Base-by-base conservation (phyloP, 148 eudicot genomes). In the Rhododendron griersonianum region DNA sequence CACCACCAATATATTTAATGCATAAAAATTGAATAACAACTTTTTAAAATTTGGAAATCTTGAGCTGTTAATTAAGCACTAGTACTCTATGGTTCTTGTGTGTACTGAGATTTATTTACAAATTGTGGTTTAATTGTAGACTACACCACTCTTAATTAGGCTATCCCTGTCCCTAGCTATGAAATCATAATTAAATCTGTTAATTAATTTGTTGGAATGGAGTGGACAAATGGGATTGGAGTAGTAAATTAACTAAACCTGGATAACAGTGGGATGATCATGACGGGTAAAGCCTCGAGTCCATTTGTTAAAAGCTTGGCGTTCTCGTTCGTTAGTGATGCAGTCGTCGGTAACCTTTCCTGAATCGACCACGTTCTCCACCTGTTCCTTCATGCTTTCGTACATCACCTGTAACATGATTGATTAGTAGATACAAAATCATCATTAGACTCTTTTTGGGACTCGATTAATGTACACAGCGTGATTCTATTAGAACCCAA, bases 261-360 rank as follows among this genome's bases (percentile, higher is more conserved):
- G 93, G 85, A 96, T 91, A 0, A 96, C 48, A 0, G 98, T 76
- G 7, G 98, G 99, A 87, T 96, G 99, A 35, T 86, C 81, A 39
- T 90, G 91, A 3, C 91, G 96, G 51, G 92, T 87, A 82, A 95
- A 96, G 23, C 50, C 84, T n/a, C 78, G 57, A 2, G 87, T 88
- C 96, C 98, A 95, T 88, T 92, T 93, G 55, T 59, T 81, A 73
- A 96, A 91, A 59, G 86, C 85, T 50, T 84, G 67, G 16, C 44
- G 74, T 59, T 92, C 87, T 69, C 90, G 81, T 15, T 90, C 92
- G 8, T 78, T 85, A 25, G 80, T 87, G 57, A 94, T 84, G 53
- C 88, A 86, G 6, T 89, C 93, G 2, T 91, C 90, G 2, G 39
- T 75, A 7, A 95, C 87, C 23, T 80, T 86, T 15, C 97, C 97